phyloP scores from a whole-genome alignment of 1,139 yeast species.

The Suhomyces choctaworum region DNA sequence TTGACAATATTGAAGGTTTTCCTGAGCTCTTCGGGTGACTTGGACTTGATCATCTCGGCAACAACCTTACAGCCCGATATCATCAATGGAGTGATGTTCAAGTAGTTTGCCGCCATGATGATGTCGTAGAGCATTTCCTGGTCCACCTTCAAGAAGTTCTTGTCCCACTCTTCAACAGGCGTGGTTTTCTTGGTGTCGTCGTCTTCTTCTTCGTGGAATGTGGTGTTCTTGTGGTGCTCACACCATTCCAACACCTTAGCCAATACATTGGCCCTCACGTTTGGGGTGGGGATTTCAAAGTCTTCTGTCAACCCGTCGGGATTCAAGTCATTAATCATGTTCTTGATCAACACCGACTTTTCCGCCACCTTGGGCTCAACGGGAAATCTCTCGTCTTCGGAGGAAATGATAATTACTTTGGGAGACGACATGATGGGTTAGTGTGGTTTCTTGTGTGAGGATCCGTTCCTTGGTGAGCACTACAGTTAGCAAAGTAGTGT shows the following conservation, averaged over 20 bases:
- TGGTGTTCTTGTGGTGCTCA: constrained; percentile 88
- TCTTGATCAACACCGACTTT: constrained; percentile 82
- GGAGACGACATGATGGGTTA: constrained; percentile 27
- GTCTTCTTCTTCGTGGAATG: constrained; percentile 68
- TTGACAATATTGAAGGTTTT: constrained; percentile 93
- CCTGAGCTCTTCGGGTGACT: constrained; percentile 94
- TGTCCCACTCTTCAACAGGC: constrained; percentile 95
- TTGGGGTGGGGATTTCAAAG: constrained; percentile 89
- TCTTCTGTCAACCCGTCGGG: constrained; percentile 63
- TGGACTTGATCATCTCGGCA: constrained; percentile 97
- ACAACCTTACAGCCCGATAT: constrained; percentile 97
- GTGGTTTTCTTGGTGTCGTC: constrained; percentile 76
- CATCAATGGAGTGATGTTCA: constrained; percentile 88
- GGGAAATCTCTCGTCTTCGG: constrained; percentile 71
- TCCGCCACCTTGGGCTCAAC: constrained; percentile 87
- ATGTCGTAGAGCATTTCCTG: constrained; percentile 98
- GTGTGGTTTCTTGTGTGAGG: not conserved
- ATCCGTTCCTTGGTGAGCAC: not conserved
- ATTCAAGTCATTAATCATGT: constrained; percentile 81
- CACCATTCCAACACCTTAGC: constrained; percentile 96
- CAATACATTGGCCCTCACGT: constrained; percentile 82
- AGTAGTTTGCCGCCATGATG: constrained; percentile 91
- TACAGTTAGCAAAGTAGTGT: not conserved
- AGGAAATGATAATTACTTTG: constrained; percentile 63
- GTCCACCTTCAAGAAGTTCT: constrained; percentile 91